Evolutionary conservation across 2,329 filamentous ascomycete genomes (phyloP), one percentile per base, ranked within the genome.

Genomic region (Beauveria australis): DNA sequence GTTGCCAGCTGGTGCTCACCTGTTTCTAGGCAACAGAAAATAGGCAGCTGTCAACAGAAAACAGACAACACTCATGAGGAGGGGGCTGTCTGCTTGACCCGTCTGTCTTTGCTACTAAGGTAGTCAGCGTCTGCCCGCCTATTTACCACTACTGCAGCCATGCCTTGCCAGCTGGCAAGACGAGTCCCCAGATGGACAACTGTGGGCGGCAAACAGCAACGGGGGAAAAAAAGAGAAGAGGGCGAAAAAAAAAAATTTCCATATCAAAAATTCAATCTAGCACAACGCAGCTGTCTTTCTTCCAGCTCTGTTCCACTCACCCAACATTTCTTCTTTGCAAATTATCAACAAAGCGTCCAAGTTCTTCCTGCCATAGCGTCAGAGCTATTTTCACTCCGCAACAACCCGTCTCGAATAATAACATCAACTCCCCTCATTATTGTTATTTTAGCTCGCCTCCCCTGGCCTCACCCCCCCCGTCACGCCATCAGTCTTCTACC

Each of bases 101-200:
- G 33, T 37, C 33, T 37, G 33, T 5, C 33, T 37, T 33, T 33
- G 30, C 30, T 8, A n/a, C n/a, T n/a, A n/a, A n/a, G n/a, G n/a
- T n/a, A 33, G 30, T 14, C 30, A 33, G 30, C 30, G 30, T 14
- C 24, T 30, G 47, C 18, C 44, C 5, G 19, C 41, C 41, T 43
- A 19, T 5, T 10, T 43, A 19, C 26, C 48, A 30, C 26, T 28
- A 51, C 30, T 19, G 10, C 44, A 52, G 28, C 19, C 14, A 41
- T 40, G 51, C 44, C 37, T 37, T 56, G 59, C 52, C 59, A 61
- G 59, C 59, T 55, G 59, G 59, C 59, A 51, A 49, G 33, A 37
- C 33, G 33, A 37, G 5, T 43, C 51, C 51, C 51, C 51, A 53
- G 51, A 53, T 53, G 51, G 51, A 16, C 33, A 26, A 43, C 26